Base-by-base conservation (phyloP, 2,329 filamentous ascomycete species). In the Monosporascus sp. region DNA sequence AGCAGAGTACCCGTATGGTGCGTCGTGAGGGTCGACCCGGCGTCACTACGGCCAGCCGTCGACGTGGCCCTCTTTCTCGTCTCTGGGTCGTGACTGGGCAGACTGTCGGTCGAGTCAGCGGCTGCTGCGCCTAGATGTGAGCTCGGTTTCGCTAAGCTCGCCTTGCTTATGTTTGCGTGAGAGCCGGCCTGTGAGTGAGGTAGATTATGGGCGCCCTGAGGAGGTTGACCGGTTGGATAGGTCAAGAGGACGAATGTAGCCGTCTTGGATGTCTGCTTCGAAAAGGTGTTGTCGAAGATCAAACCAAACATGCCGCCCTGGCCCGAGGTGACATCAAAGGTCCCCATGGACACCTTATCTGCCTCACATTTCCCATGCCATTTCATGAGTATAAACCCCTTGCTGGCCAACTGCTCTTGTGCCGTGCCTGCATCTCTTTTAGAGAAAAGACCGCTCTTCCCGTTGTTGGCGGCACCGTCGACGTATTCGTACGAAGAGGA, bases 281-380 rank as follows among this genome's bases (percentile, higher is more conserved):
- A 96, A 69, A 99, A 99, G 27, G 94, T 99, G 68, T 99, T 99
- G 81, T 99, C 94, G 67, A 99, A 96, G 34, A 97, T 91, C 56
- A 99, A 78, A 53, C 92, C 94, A 69, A 96, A 99, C 84, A 96
- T 97, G 66, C 94, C 94, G 24, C 86, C 90, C 59, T 94, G 85
- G 36, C 84, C 85, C 7, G 76, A 65, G 1, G 77, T 76, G 24
- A 97, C 90, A 66, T 96, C 88, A 68, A 91, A 90, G 20, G 87
- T 94, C 34, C 93, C 94, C 71, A 93, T 91, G 20, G 90, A 89
- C 49, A 97, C 91, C 75, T 94, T 93, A 75, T 97, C 93, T 38
- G 94, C 92, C 73, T 97, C 93, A 71, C 91, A 97, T 77, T 93
- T 96, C 41, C 94, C 94, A 61, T 88, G 80, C 94, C 94, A 99